phyloP scores from a whole-genome alignment of 208 protist genomes.

The Acanthamoeba castellanii region DNA sequence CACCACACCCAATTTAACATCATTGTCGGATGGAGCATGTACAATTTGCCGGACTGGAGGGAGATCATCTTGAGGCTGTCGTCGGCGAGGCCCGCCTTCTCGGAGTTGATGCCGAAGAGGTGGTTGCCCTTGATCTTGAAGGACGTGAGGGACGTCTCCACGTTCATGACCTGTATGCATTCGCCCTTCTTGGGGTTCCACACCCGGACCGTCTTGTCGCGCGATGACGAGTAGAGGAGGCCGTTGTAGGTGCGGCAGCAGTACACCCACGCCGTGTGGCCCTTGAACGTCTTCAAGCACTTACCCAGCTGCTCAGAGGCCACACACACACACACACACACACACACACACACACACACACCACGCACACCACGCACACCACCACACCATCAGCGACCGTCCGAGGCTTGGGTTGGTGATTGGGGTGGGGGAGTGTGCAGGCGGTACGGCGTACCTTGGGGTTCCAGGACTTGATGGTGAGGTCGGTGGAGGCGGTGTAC shows the following conservation, averaged over 20 bases:
- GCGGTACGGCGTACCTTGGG: background rate
- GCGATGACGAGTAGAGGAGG: background rate
- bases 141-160: background rate
- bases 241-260: background rate
- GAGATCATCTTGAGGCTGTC: too few species aligned
- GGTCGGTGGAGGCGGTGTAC: conserved; percentile 33
- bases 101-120: background rate
- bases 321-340: too few species aligned
- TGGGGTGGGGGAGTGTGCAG: background rate
- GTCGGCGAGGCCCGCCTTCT: background rate
- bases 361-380: too few species aligned
- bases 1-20: too few species aligned
- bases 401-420: too few species aligned
- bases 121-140: conserved; percentile 20
- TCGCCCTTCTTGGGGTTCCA: conserved; percentile 8
- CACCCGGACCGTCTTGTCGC: background rate
- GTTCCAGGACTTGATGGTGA: conserved; percentile 5
- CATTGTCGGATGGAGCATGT: too few species aligned
- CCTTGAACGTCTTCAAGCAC: conserved; percentile 22
- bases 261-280: conserved; percentile 31
- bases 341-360: too few species aligned
- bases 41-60: too few species aligned
- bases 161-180: background rate
- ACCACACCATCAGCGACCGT: too few species aligned
- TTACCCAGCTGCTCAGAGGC: background rate